These are phyloP conservation scores for Trichophyton benhamiae DNA, from an alignment of 2,329 filamentous ascomycete genomes.

Conservation along the genomic window DNA sequence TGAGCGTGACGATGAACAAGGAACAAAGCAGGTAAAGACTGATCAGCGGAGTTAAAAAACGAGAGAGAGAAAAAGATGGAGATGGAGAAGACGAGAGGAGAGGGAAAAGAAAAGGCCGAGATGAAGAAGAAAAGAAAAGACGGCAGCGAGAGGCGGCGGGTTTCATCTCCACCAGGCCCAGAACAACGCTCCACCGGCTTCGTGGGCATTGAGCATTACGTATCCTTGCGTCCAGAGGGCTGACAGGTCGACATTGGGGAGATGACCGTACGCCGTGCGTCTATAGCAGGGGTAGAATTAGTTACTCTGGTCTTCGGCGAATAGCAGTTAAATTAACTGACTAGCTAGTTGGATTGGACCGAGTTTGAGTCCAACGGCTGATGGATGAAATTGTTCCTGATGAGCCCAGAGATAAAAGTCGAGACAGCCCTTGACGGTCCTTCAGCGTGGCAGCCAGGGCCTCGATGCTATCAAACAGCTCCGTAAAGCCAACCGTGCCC, in stretches of 20 bases:
- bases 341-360: too few species aligned
- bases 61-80: background rate
- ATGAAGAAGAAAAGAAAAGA: background rate
- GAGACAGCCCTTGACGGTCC: conserved; percentile 5
- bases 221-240: background rate
- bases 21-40: background rate
- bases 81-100: background rate
- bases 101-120: background rate
- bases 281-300: too few species aligned
- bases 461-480: conserved; percentile 8
- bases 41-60: background rate
- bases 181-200: background rate
- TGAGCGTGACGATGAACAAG: background rate
- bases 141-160: background rate
- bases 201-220: background rate
- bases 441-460: conserved; percentile 4
- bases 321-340: background rate
- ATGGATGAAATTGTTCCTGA: conserved; percentile 1
- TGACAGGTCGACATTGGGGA: background rate
- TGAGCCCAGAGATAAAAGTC: conserved; percentile 9
- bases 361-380: too few species aligned
- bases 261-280: too few species aligned
- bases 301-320: too few species aligned
- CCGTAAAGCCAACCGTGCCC: conserved; percentile 6
- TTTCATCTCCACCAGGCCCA: background rate